phyloP scores from a whole-genome alignment of 176 grass and related monocot genomes.

The Oryza glumipatula region DNA sequence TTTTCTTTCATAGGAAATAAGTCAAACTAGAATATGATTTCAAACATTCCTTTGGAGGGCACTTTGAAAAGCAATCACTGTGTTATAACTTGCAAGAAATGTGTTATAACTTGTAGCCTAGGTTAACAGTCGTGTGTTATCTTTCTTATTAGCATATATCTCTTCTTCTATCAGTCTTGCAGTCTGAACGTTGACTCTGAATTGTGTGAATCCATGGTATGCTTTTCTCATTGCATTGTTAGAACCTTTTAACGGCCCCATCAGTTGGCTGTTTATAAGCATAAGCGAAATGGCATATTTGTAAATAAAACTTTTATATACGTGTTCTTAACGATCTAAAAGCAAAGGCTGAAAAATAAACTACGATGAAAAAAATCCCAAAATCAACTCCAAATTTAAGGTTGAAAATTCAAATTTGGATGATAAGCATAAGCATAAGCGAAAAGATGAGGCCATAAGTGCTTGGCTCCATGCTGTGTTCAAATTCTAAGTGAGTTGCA shows the following conservation, averaged over 20 bases:
- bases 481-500: slow-evolving; percentile 8
- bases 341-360: too few species aligned
- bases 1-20: slow-evolving; percentile 23
- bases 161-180: slow-evolving; percentile 3
- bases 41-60: not conserved
- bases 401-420: too few species aligned
- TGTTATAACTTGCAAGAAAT: not conserved
- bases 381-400: too few species aligned
- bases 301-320: too few species aligned
- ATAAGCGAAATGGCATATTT: too few species aligned
- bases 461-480: not conserved
- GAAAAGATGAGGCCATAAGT: not conserved
- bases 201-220: too few species aligned
- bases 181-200: not conserved
- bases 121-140: not conserved
- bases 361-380: too few species aligned
- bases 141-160: not conserved
- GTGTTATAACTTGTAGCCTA: not conserved
- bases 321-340: too few species aligned
- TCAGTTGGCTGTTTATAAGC: too few species aligned
- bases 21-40: slow-evolving; percentile 11
- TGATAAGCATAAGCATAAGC: too few species aligned
- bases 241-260: not conserved
- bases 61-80: not conserved
- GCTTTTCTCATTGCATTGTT: not conserved